Evolutionary conservation across 208 protist genomes (phyloP), one percentile per base, ranked within the genome.

Genomic region (Crithidia brevicula): DNA sequence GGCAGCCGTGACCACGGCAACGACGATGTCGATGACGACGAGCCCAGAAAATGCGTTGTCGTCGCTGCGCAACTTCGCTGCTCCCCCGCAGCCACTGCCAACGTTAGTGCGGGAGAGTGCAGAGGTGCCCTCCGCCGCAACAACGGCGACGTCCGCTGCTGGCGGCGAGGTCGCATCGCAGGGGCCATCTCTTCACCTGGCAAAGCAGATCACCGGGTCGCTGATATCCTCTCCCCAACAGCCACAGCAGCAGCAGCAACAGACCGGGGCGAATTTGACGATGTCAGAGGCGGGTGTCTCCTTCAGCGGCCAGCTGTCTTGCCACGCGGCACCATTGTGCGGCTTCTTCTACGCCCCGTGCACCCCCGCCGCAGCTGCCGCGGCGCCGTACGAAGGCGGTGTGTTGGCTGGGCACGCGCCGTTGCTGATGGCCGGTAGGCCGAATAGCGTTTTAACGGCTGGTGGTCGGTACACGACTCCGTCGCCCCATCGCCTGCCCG

Each of bases 121-220:
- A 27, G 1, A 40, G 9, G 42, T 10, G 22, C 1, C 60, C 15
- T 20, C 33, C 3, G n/a, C 28, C n/a, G n/a, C 13, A 16, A 9
- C 57, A 45, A 31, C 57, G 20, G n/a, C 66, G 0, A 34, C 23
- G 20, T 23, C 53, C 31, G 43, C 47, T 11, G 49, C 67, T 23
- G 42, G 38, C 46, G 68, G 42, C 6, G 62, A 69, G 62, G 63
- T 62, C n/a, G 54, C 62, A 25, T 76, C 70, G n/a, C 45, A 68
- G 3, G 61, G 16, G 0, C 28, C 43, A 20, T 30, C 61, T 1
- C 22, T 57, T 9, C 47, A 27, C 31, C 1, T 31, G 1, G 18
- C 16, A n/a, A 63, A 63, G 30, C 45, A 38, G 28, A 65, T 18
- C 27, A 40, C 31, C 5, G 30, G 22, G 0, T 28, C 34, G 4